These are phyloP conservation scores for Cinnamomum micranthum DNA, from an alignment of 164 flowering plant species.

Conservation along the genomic window DNA sequence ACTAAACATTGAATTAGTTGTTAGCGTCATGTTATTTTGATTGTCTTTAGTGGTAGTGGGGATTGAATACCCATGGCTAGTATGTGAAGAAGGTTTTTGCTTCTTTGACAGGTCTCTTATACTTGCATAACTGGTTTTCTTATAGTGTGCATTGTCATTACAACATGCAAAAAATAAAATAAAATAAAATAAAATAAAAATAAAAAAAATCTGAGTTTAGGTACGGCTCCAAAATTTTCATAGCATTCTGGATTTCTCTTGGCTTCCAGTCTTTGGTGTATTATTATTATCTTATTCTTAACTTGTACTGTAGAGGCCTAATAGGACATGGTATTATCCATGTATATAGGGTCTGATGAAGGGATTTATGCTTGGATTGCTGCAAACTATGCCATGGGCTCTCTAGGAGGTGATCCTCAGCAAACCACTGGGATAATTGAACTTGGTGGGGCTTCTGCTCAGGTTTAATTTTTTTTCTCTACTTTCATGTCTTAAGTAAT, in stretches of 20 bases:
- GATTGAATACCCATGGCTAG: no score
- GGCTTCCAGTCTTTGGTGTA: neutral
- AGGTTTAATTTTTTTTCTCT: constrained; percentile 45
- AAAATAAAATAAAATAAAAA: no score
- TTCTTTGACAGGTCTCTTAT: no score
- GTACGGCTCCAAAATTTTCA: neutral
- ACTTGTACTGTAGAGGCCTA: constrained; percentile 2
- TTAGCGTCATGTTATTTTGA: no score
- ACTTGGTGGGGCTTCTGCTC: constrained; percentile 99
- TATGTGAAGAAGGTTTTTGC: no score
- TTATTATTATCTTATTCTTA: neutral
- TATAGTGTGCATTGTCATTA: no score
- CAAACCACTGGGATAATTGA: constrained; percentile 91
- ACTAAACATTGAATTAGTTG: no score
- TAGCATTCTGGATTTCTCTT: neutral
- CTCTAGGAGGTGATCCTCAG: constrained; percentile 82
- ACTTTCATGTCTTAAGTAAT: neutral
- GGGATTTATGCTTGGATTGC: constrained; percentile 97
- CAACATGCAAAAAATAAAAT: neutral
- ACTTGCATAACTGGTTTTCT: no score
- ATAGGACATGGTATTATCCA: constrained; percentile 10
- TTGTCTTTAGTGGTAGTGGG: no score
- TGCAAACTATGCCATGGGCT: constrained; percentile 90
- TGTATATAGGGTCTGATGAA: constrained; percentile 88
- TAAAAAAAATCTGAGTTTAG: no score